A percentile compares a stretch with the other conserved stretches of the same genome.
phyloP scores from a whole-genome alignment of 2,329 filamentous ascomycete genomes.

The Macrophomina phaseolina region DNA sequence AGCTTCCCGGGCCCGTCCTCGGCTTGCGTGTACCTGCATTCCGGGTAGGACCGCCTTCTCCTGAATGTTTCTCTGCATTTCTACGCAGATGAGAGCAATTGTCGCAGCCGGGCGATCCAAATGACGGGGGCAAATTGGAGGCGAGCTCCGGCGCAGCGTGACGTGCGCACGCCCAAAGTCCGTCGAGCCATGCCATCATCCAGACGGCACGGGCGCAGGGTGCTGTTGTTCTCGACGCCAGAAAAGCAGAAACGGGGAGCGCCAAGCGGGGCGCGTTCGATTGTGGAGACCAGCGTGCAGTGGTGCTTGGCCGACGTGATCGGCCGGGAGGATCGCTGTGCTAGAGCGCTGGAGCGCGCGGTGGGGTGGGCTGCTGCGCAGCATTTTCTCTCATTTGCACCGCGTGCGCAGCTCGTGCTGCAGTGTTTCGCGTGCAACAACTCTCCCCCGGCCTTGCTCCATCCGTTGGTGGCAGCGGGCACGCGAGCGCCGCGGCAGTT shows the following conservation, averaged over 20 bases:
- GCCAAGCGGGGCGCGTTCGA: slow-evolving; percentile 11
- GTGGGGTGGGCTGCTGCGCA: not conserved
- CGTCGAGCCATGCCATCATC: not conserved
- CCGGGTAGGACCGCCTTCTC: not conserved
- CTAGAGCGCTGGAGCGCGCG: not conserved
- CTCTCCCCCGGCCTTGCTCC: not conserved
- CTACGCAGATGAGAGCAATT: not conserved
- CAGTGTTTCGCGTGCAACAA: too few relatives aligned
- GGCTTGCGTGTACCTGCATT: slow-evolving; percentile 18
- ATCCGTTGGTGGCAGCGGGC: not conserved
- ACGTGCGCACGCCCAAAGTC: slow-evolving; percentile 13
- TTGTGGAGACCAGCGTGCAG: slow-evolving; percentile 19
- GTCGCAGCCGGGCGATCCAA: slow-evolving; percentile 2
- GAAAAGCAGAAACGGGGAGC: slow-evolving; percentile 16
- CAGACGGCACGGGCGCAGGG: not conserved
- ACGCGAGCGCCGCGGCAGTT: not conserved
- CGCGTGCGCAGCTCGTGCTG: not conserved
- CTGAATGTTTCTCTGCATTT: not conserved
- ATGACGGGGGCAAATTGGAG: slow-evolving; percentile 19
- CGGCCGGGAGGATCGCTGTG: slow-evolving; percentile 23
- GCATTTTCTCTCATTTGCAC: not conserved
- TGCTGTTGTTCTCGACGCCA: not conserved
- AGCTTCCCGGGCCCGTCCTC: slow-evolving; percentile 3
- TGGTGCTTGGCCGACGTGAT: slow-evolving; percentile 19
- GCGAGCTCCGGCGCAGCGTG: not conserved